phyloP scores from a whole-genome alignment of 2,329 filamentous ascomycete genomes.

The Berkeleyomyces basicola region DNA sequence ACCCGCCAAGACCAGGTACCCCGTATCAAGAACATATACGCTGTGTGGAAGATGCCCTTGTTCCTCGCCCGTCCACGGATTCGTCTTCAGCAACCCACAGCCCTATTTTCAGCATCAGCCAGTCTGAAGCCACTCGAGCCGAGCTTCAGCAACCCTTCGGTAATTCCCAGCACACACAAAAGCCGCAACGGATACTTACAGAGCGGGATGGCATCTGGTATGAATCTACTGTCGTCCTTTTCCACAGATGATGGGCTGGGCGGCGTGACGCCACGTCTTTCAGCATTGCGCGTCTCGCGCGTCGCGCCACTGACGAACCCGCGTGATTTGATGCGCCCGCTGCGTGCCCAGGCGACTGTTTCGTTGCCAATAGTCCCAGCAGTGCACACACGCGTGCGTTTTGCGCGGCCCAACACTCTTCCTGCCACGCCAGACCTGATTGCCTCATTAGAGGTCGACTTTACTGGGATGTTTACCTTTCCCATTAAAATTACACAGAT shows the following conservation, averaged over 20 bases:
- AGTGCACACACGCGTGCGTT: constrained; percentile 56
- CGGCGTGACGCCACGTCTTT: constrained; percentile 48
- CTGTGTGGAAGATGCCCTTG: constrained; percentile 43
- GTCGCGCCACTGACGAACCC: constrained; percentile 51
- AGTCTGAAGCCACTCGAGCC: constrained; percentile 36
- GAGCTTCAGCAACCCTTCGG: background rate
- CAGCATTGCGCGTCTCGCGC: constrained; percentile 56
- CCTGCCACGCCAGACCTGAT: constrained; percentile 46
- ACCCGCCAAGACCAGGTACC: constrained; percentile 14
- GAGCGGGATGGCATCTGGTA: constrained; percentile 49
- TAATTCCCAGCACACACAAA: constrained; percentile 4
- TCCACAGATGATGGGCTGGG: constrained; percentile 45
- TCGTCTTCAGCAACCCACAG: constrained; percentile 47
- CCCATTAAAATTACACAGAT: constrained; percentile 46
- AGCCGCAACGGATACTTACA: constrained; percentile 37
- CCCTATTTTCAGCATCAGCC: constrained; percentile 47
- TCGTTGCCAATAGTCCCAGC: constrained; percentile 50
- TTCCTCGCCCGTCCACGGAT: constrained; percentile 43
- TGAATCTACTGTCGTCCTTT: constrained; percentile 66
- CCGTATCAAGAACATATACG: constrained; percentile 28
- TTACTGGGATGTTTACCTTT: constrained; percentile 52
- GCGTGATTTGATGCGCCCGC: constrained; percentile 43
- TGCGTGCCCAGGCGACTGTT: constrained; percentile 46
- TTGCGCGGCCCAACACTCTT: constrained; percentile 44
- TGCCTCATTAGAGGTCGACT: constrained; percentile 57